phyloP scores from a whole-genome alignment of 1,284 basidiomycete genomes.

The Lignosus rhinocerotis region DNA sequence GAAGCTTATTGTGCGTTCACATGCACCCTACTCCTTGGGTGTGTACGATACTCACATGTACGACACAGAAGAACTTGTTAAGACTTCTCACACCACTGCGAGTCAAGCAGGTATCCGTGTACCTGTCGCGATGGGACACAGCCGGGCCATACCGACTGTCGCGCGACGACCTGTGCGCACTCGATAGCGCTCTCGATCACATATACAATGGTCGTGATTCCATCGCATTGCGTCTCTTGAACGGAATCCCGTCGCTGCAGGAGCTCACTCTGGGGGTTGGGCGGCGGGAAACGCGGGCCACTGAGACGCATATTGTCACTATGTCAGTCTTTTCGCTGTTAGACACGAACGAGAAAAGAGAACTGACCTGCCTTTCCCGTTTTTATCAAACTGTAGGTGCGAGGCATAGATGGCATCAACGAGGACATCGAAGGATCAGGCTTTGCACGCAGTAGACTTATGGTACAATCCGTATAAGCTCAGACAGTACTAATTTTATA shows the following conservation, averaged over 20 bases:
- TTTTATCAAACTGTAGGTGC: not conserved
- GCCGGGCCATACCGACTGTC: slow-evolving; percentile 12
- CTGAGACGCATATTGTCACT: too few relatives aligned
- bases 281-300: not conserved
- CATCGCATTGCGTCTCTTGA: not conserved
- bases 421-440: not conserved
- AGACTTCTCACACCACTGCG: slow-evolving; percentile 7
- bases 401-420: not conserved
- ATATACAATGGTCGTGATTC: not conserved
- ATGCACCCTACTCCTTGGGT: too few relatives aligned
- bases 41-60: not conserved
- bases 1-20: slow-evolving; percentile 8
- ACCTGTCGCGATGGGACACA: slow-evolving; percentile 7
- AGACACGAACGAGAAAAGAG: not conserved
- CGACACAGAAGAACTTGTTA: slow-evolving; percentile 1
- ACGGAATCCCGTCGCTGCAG: not conserved
- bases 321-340: not conserved
- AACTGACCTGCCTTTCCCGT: not conserved
- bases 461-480: not conserved
- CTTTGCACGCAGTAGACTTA: not conserved
- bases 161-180: not conserved
- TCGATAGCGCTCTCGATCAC: slow-evolving; percentile 7
- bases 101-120: slow-evolving; percentile 3
- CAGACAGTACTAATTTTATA: not conserved
- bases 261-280: not conserved